phyloP scores from a whole-genome alignment of 768 basidiomycete genomes.

The Amanita pseudoporphyria region DNA sequence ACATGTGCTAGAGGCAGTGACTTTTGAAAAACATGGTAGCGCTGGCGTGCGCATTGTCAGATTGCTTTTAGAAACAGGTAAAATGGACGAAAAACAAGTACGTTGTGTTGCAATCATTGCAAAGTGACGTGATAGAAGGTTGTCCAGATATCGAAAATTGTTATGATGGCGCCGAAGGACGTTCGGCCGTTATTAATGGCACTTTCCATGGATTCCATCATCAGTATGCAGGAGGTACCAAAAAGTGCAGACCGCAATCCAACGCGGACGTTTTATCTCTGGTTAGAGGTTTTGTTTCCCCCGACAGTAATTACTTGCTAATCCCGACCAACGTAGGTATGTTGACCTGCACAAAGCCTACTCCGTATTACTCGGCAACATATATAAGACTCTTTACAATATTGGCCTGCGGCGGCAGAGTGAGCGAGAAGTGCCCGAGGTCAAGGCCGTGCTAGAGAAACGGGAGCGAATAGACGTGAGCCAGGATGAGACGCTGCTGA shows the following conservation, averaged over 20 bases:
- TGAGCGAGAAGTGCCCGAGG: constrained; percentile 57
- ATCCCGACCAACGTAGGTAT: constrained; percentile 47
- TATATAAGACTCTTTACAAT: constrained; percentile 91
- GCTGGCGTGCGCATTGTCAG: constrained; percentile 78
- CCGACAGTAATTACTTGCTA: constrained; percentile 6
- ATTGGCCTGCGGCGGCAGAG: constrained; percentile 62
- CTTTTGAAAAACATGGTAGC: constrained; percentile 75
- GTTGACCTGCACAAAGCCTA: constrained; percentile 83
- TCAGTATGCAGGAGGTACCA: constrained; percentile 90
- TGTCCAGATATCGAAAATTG: constrained; percentile 77
- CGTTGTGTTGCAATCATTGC: constrained; percentile 12
- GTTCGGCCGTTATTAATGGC: constrained; percentile 72
- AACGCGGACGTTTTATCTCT: constrained; percentile 83
- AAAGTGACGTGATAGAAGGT: neutral
- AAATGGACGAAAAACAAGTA: constrained; percentile 93
- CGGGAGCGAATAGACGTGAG: constrained; percentile 78
- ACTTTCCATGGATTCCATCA: constrained; percentile 70
- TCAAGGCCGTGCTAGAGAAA: constrained; percentile 72
- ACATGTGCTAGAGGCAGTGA: constrained; percentile 65
- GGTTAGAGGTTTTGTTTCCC: constrained; percentile 35
- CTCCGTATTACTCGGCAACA: constrained; percentile 58
- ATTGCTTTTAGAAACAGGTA: constrained; percentile 71
- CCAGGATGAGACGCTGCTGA: constrained; percentile 59
- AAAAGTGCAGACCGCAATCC: constrained; percentile 87
- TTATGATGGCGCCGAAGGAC: constrained; percentile 88